Conservation (phyloP, 345 rosid genomes). For the Sapria himalayana region DNA sequence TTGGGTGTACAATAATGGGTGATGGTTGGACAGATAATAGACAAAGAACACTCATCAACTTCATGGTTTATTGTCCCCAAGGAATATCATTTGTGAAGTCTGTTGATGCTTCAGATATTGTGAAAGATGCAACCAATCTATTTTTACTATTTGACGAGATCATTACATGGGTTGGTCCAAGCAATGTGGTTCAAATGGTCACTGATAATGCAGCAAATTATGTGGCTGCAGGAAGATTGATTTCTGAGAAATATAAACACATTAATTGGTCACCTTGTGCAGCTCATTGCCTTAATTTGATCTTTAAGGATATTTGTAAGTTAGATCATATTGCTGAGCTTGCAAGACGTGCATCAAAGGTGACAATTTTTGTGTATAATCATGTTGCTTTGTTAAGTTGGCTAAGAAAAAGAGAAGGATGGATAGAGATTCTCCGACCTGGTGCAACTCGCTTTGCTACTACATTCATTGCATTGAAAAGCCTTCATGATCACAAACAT, state of each 20-base stretch:
- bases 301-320: conserved; percentile 32
- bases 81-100: conserved; percentile 30
- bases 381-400: no score
- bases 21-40: conserved; percentile 21
- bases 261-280: conserved; percentile 35
- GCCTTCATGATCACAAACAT: no score
- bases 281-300: conserved; percentile 26
- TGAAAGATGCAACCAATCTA: conserved; percentile 19
- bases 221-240: conserved; percentile 23
- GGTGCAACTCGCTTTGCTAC: no score
- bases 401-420: no score
- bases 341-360: conserved; percentile 16
- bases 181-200: conserved; percentile 28
- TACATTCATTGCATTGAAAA: no score
- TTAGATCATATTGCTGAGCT: conserved; percentile 19
- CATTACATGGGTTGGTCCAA: conserved; percentile 26
- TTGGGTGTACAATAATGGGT: conserved; percentile 28
- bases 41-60: conserved; percentile 14
- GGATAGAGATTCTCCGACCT: no score
- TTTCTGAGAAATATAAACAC: conserved; percentile 19
- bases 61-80: conserved; percentile 25
- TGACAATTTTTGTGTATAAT: conserved; percentile 20
- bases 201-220: conserved; percentile 21
- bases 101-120: conserved; percentile 21
- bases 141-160: conserved; percentile 23